Base-by-base conservation (phyloP, 2,329 filamentous ascomycete genomes). In the Lachnellula hyalina region DNA sequence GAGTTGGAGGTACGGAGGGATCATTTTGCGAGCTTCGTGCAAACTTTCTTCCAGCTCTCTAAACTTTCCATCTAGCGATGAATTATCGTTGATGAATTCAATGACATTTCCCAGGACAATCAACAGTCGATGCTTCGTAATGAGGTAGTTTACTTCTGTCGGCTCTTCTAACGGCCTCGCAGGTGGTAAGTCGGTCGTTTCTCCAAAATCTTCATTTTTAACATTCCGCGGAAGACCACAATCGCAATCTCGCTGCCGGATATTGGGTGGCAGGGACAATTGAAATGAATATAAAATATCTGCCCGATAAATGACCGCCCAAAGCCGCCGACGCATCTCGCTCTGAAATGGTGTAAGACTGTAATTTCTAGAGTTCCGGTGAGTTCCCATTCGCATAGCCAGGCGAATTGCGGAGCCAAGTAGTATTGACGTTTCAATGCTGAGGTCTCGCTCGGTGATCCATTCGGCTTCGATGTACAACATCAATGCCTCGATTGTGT, bases 241-340 rank as follows among this genome's bases (percentile, higher is more conserved):
- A 53, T 75, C 73, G 44, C 63, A 67, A 56, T 72, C 67, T 15
- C 61, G 58, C 5, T 69, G 63, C 35, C 69, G 65, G 25, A 72
- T 69, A 57, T 67, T 84, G 63, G 77, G 78, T 2, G 85, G 85
- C 54, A 88, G 73, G 2, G 84, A 84, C 57, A 86, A 75, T 64
- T 87, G 83, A 63, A 85, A 86, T 1, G 82, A 80, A 34, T 85
- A 82, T 4, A 87, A 67, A 4, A 83, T 69, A 64, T 88, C 85
- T 44, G 85, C 74, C 63, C 84, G 80, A 35, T 74, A 68, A 7
- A 74, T 75, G 60, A 80, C 71, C 57, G 76, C 75, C 79, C 79
- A 81, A 64, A 77, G 68, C 54, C 83, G 74, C 32, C 83, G 74
- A 56, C 83, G 75, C 81, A 86, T 90, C 68, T 82, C 78, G 11